Base-by-base conservation (phyloP, 1,139 yeast genomes). In the Lizanozyma gosingica region DNA sequence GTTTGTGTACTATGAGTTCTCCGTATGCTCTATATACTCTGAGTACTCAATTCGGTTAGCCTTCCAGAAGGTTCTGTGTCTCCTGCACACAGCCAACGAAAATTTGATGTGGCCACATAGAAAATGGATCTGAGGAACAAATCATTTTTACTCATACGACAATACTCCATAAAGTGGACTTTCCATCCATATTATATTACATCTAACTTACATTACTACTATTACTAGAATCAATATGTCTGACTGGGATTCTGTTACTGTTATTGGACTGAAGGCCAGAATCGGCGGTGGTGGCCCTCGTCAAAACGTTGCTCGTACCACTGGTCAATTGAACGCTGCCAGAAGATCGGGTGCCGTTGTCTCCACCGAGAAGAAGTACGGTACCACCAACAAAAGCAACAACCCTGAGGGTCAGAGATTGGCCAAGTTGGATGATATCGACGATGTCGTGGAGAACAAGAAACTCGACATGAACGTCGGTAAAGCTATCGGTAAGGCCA, bases 391-490 rank as follows among this genome's bases (percentile, higher is more conserved):
- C 60, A 60, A 70, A 41, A 76, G 71, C 56, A 69, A 78, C 42
- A 81, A 83, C 54, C 83, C 88, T 33, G 98, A 92, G 59, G 98
- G 97, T 41, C 98, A 94, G 70, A 78, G 94, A 63, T 71, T 92
- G 58, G 83, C 98, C 48, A 92, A 82, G 71, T 76, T 92, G 53
- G 98, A 92, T 62, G 83, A 95, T 59, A 81, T 87, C 41, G 95
- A 90, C 55, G 97, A 90, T 55, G 90, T 92, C 46, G 94, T 88
- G 43, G 85, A 94, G 35, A 95, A 95, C 41, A 84, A 90, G 67
- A 94, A 88, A 67, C 66, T 92, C 43, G 95, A 87, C 44, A 69
- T 75, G 27, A 67, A 67, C 45, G 97, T 94, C 34, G 98, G 98
- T 53, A 85, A 83, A 60, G 83, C 94, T 41, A 88, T 92, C 54